phyloP scores from a whole-genome alignment of 768 basidiomycete genomes.

The Cytidiella melzeri region DNA sequence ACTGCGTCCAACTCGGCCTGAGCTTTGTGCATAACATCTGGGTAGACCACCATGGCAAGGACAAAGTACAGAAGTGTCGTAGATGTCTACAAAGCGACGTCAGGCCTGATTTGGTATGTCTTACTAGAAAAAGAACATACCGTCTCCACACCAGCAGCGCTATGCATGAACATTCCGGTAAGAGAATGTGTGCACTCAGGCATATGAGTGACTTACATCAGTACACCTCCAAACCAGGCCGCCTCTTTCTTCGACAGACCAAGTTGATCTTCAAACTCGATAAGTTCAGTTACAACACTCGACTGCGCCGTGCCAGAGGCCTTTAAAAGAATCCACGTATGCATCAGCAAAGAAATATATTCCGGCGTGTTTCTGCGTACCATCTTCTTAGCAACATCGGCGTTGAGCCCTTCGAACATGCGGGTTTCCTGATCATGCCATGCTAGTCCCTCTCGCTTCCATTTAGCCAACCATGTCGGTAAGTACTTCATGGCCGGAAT shows the following conservation, averaged over 20 bases:
- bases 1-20: neutral
- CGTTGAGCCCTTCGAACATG: neutral
- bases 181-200: too few relatives aligned
- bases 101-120: conserved; percentile 7
- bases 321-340: too few relatives aligned
- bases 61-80: conserved; percentile 11
- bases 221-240: neutral
- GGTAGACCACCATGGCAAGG: conserved; percentile 20
- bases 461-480: conserved; percentile 33
- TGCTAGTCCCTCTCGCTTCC: neutral
- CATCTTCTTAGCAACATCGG: neutral
- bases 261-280: too few relatives aligned
- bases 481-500: conserved; percentile 40
- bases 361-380: too few relatives aligned
- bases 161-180: conserved; percentile 32
- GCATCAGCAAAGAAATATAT: too few relatives aligned
- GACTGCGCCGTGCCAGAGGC: too few relatives aligned
- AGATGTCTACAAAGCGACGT: neutral
- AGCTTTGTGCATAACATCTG: conserved; percentile 15
- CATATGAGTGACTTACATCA: neutral
- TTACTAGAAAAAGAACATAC: conserved; percentile 19
- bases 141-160: conserved; percentile 35
- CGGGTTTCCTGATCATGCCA: neutral
- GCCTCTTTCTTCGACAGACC: neutral
- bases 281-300: too few relatives aligned